Conservation (phyloP, 306 rosid genomes). For the Biancaea sappan region DNA sequence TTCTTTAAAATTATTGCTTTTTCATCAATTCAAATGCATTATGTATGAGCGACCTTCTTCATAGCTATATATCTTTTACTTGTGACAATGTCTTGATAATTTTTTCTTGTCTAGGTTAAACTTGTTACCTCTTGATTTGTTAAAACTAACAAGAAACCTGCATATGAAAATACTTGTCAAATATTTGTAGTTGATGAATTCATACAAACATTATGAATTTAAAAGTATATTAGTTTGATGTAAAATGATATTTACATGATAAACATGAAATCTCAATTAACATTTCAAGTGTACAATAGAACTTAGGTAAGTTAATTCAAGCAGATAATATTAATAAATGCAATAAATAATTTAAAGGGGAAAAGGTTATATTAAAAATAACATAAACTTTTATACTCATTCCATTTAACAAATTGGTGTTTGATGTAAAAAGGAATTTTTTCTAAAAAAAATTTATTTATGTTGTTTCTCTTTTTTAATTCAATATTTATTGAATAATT, state of each 20-base stretch:
- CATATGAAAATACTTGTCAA: not conserved
- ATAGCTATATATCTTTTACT: not conserved
- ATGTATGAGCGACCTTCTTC: conserved; percentile 18
- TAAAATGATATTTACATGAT: not conserved
- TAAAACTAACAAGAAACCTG: conserved; percentile 17
- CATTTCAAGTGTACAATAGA: no score
- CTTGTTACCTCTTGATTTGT: not conserved
- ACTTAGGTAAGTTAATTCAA: not conserved
- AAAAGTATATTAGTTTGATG: not conserved
- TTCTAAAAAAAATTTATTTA: not conserved
- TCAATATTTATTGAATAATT: not conserved
- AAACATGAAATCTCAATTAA: not conserved
- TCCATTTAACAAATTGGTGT: not conserved
- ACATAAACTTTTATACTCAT: no score
- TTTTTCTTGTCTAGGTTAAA: conserved; percentile 3
- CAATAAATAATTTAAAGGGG: no score
- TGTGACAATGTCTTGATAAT: conserved; percentile 12
- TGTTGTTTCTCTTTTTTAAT: no score
- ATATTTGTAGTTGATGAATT: conserved; percentile 8
- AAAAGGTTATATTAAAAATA: no score
- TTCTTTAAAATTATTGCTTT: not conserved
- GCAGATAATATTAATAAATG: not conserved
- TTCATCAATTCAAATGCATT: conserved; percentile 3
- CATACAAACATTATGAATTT: not conserved
- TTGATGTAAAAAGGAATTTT: no score